Conservation (phyloP, 768 basidiomycete genomes). For the Lentinula raphanica region DNA sequence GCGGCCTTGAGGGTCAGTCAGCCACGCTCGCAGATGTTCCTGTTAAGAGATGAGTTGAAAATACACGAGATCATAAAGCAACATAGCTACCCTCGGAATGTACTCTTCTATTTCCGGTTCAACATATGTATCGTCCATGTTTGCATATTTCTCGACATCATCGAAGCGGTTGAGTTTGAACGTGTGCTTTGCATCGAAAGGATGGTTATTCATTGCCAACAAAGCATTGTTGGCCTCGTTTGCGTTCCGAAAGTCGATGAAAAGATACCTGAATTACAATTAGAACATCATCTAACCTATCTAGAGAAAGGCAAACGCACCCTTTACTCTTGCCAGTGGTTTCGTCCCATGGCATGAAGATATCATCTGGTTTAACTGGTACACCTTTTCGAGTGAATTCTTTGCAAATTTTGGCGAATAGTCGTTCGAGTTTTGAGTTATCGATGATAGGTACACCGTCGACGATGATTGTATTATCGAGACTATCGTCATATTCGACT, state of each 20-base stretch:
- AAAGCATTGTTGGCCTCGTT: conserved; percentile 71
- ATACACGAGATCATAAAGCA: not conserved
- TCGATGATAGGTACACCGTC: conserved; percentile 93
- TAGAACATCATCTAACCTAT: not conserved
- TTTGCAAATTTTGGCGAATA: conserved; percentile 76
- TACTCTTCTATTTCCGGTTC: conserved; percentile 76
- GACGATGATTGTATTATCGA: conserved; percentile 89
- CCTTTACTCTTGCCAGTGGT: conserved; percentile 84
- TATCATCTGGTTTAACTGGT: conserved; percentile 67
- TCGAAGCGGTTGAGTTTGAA: conserved; percentile 84
- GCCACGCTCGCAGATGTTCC: conserved; percentile 96
- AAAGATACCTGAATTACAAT: conserved; percentile 55
- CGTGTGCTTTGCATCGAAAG: conserved; percentile 83
- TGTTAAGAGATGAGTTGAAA: conserved; percentile 22
- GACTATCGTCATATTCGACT: conserved; percentile 75
- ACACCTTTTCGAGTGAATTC: conserved; percentile 81
- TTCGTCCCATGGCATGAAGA: conserved; percentile 88
- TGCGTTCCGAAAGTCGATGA: conserved; percentile 69
- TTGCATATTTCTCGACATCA: conserved; percentile 80
- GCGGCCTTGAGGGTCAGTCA: conserved; percentile 85
- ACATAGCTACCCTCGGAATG: conserved; percentile 58
- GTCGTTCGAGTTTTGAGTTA: conserved; percentile 74
- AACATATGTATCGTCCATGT: conserved; percentile 70
- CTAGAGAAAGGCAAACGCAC: conserved; percentile 36
- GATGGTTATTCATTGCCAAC: conserved; percentile 63